Evolutionary conservation across 108 stramenopile species (phyloP), one percentile per base, ranked within the genome.

Genomic region (Pseudonitzschia delicatissima): DNA sequence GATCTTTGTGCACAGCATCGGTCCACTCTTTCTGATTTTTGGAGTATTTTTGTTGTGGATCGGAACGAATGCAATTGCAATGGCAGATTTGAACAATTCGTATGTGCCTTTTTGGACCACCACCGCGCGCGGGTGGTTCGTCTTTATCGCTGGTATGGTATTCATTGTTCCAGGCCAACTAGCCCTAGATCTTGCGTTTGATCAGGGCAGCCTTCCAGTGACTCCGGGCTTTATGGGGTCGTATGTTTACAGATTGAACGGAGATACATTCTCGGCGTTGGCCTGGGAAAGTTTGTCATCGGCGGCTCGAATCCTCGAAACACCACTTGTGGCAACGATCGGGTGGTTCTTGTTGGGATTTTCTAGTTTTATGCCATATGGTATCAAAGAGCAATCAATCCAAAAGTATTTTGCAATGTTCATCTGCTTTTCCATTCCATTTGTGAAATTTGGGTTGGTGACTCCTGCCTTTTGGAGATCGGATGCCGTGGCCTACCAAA

Each of bases 41-140:
- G 72, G 72, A 18, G 27, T 73, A 11, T 73, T 64, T 35, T 28
- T 65, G 5, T n/a, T 73, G 23, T 73, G 64, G 72, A 57, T 66
- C 1, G 72, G 64, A 13, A 60, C 62, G 1, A 73, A 73, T 32
- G 64, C 64, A 12, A 18, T 64, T 34, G n/a, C 25, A 11, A 45
- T 48, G 26, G 60, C 50, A 3, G 57, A 60, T 36, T 20, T 44
- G 17, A 31, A 51, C 31, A 21, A 51, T 5, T 13, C 25, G 1
- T 73, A 66, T 47, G 17, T 73, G n/a, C 72, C 72, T 4, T 45
- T 73, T 45, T 63, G 65, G 28, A 29, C 61, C 21, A 28, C 21
- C 26, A 45, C 27, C 15, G n/a, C 27, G 35, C 55, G 72, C 21
- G 45, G 44, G 2, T 66, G 64, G 15, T 35, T 73, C 23, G 64